Evolutionary conservation across 2,329 filamentous ascomycete species (phyloP).

Genomic region (Hortaea sp.): DNA sequence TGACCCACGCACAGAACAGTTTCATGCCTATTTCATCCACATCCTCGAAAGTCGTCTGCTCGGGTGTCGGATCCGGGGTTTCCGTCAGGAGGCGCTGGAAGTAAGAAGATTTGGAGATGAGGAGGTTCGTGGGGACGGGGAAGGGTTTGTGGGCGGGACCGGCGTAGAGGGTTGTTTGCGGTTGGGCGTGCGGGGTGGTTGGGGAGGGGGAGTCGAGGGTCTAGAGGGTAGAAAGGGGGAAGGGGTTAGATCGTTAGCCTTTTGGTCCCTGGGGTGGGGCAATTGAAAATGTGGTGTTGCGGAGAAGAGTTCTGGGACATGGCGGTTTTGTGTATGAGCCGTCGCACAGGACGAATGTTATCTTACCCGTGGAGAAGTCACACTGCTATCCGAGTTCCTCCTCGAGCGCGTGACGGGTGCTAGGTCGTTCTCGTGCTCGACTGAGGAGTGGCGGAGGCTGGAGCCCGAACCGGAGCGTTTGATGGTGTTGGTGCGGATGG

Average conservation of each 20-base stretch:
- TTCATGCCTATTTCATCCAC: slow-evolving; percentile 22
- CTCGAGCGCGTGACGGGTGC: slow-evolving; percentile 7
- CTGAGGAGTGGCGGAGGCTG: slow-evolving; percentile 3
- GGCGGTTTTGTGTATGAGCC: background rate
- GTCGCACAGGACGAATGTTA: no score
- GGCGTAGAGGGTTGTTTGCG: slow-evolving; percentile 13
- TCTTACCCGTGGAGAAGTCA: no score
- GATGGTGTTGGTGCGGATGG: background rate
- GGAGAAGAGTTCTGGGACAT: no score
- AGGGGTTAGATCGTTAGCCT: no score
- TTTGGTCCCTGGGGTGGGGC: no score
- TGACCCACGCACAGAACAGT: slow-evolving; percentile 23
- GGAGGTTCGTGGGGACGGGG: slow-evolving; percentile 15
- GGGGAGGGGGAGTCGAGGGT: background rate
- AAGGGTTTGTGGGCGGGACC: slow-evolving; percentile 19
- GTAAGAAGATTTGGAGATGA: slow-evolving; percentile 18
- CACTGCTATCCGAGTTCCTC: slow-evolving; percentile 6
- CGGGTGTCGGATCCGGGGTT: slow-evolving; percentile 9
- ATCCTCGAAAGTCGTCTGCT: slow-evolving; percentile 18
- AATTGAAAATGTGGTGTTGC: no score
- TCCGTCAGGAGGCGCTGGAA: slow-evolving; percentile 16
- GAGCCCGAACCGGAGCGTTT: slow-evolving; percentile 4
- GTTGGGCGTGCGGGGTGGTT: background rate
- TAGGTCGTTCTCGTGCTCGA: slow-evolving; percentile 9
- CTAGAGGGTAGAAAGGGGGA: no score